Percentiles rank a stretch among this genome's conserved stretches.
Evolutionary conservation across 345 rosid species (phyloP).

Genomic region (Acer campestre): DNA sequence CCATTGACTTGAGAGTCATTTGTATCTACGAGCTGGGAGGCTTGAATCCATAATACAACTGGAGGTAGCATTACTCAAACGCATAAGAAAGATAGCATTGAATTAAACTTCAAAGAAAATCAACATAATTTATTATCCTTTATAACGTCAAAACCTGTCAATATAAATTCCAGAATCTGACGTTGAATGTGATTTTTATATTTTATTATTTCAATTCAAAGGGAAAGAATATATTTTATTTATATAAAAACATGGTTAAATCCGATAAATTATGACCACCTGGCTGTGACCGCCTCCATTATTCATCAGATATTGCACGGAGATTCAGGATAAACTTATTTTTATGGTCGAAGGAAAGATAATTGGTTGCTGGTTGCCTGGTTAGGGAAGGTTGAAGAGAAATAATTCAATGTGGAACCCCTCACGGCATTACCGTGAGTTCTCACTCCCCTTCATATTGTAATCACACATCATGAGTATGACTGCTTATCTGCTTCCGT

Average conservation of each 20-base stretch:
- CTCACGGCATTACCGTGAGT: neutral
- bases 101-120: neutral
- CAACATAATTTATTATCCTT: neutral
- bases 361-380: no score
- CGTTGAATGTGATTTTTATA: no score
- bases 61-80: no score
- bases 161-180: no score
- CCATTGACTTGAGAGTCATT: no score
- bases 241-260: neutral
- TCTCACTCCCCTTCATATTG: neutral
- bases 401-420: constrained; percentile 9
- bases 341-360: neutral
- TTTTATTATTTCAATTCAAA: neutral
- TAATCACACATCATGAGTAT: no score
- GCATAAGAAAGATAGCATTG: neutral
- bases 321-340: neutral
- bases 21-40: no score
- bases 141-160: no score
- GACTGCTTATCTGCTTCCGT: no score
- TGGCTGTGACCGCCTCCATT: neutral
- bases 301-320: neutral
- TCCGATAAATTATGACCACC: neutral
- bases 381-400: neutral
- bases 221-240: no score
- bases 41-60: no score